These are phyloP conservation scores for Penicillium aurantiogriseum DNA, from an alignment of 2,329 filamentous ascomycete genomes.

Conservation along the genomic window DNA sequence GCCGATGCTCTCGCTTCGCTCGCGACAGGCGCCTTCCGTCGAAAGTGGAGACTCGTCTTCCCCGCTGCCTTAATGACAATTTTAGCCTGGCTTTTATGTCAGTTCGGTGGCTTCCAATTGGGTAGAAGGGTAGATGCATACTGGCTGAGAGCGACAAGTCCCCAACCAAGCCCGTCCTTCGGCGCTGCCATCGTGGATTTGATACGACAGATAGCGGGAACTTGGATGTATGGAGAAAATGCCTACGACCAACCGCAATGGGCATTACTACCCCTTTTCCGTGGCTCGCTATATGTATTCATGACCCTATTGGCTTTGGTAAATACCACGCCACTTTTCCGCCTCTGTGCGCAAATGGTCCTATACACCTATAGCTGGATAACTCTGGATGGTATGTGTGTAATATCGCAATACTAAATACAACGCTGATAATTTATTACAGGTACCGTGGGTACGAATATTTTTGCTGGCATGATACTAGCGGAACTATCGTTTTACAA, in stretches of 20 bases:
- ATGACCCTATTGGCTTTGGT: slow-evolving; percentile 53
- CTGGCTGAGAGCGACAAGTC: slow-evolving; percentile 56
- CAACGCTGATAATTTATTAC: not conserved
- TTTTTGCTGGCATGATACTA: slow-evolving; percentile 62
- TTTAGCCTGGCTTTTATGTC: slow-evolving; percentile 56
- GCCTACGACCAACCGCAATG: slow-evolving; percentile 59
- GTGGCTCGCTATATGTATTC: slow-evolving; percentile 57
- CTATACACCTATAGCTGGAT: slow-evolving; percentile 50
- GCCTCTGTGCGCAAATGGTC: slow-evolving; percentile 49
- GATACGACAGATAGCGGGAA: slow-evolving; percentile 48
- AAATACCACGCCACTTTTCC: slow-evolving; percentile 50
- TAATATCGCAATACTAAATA: not conserved
- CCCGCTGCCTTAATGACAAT: slow-evolving; percentile 57
- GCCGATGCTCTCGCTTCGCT: slow-evolving; percentile 55
- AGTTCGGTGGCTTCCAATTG: slow-evolving; percentile 58
- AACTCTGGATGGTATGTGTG: slow-evolving; percentile 32
- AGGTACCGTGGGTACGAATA: slow-evolving; percentile 57
- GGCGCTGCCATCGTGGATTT: slow-evolving; percentile 47
- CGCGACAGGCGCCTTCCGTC: slow-evolving; percentile 57
- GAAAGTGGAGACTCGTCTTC: slow-evolving; percentile 58
- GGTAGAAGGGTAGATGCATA: slow-evolving; percentile 58
- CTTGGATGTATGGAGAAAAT: slow-evolving; percentile 54
- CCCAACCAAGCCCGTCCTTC: slow-evolving; percentile 43
- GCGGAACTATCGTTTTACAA: slow-evolving; percentile 56
- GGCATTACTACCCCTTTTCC: slow-evolving; percentile 57